These are phyloP conservation scores for Euryodendron excelsum DNA, from an alignment of 148 eudicot species.

Conservation along the genomic window DNA sequence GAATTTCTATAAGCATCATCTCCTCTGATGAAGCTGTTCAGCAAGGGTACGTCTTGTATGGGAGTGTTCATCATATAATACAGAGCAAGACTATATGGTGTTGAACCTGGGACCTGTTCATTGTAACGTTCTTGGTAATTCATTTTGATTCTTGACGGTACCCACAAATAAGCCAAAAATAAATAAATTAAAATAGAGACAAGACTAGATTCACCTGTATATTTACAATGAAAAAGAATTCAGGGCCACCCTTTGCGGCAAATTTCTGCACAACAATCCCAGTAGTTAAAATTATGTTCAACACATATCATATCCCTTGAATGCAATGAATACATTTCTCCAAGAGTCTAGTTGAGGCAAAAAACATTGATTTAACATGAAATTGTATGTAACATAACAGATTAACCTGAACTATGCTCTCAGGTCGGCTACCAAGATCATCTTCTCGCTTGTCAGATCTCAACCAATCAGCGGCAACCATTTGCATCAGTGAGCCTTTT, in stretches of 20 bases:
- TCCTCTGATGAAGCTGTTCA: constrained; percentile 53
- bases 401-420: constrained; percentile 57
- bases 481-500: constrained; percentile 57
- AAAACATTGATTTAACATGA: not conserved
- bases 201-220: constrained; percentile 44
- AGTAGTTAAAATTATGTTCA: not conserved
- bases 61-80: constrained; percentile 62
- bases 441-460: constrained; percentile 68
- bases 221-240: constrained; percentile 65
- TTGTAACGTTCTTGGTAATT: not conserved
- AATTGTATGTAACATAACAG: constrained; percentile 3
- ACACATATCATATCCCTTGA: not conserved
- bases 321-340: not conserved
- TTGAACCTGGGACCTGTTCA: constrained; percentile 65
- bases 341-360: not conserved
- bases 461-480: constrained; percentile 73
- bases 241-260: constrained; percentile 61
- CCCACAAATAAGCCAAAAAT: not conserved
- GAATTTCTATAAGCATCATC: constrained; percentile 72
- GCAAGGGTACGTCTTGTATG: constrained; percentile 51
- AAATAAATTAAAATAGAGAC: not conserved
- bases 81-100: constrained; percentile 57
- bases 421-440: constrained; percentile 68
- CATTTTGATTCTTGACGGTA: not conserved
- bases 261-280: constrained; percentile 43